Evolutionary conservation across 2,329 filamentous ascomycete species (phyloP).

Genomic region (Fusarium sp.): DNA sequence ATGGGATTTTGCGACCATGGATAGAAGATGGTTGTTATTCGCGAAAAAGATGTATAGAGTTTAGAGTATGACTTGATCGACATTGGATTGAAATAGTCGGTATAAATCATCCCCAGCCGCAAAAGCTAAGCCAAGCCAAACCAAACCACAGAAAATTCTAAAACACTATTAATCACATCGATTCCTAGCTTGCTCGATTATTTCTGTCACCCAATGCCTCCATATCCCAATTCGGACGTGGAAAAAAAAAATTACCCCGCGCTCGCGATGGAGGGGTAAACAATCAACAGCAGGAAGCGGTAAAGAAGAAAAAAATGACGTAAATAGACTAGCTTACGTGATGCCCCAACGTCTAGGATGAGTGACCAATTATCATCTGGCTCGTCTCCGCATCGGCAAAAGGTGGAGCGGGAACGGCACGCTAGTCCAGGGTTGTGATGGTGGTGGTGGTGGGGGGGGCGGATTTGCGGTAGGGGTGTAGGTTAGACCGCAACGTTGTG

Average conservation of each 20-base stretch:
- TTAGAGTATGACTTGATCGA: not conserved
- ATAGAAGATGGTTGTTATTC: not conserved
- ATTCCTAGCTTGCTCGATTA: not conserved
- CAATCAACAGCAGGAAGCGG: conserved; percentile 24
- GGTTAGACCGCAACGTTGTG: conserved; percentile 27
- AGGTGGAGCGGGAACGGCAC: conserved; percentile 43
- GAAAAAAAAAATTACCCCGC: conserved; percentile 40
- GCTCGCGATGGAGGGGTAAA: conserved; percentile 42
- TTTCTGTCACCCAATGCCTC: conserved; percentile 23
- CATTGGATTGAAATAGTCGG: not conserved
- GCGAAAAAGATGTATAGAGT: not conserved
- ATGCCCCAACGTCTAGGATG: accelerated
- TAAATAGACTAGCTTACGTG: conserved; percentile 41
- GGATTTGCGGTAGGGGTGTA: conserved; percentile 42
- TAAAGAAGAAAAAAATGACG: conserved; percentile 39
- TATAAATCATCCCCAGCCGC: conserved; percentile 7
- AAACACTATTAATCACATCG: not conserved
- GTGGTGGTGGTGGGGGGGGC: conserved; percentile 38
- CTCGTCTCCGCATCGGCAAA: conserved; percentile 38
- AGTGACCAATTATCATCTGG: conserved; percentile 39
- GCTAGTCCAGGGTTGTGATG: conserved; percentile 32
- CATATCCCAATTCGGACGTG: not conserved
- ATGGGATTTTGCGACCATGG: not conserved
- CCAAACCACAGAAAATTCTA: not conserved
- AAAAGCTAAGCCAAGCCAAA: not conserved